Percentiles rank a stretch among this genome's conserved stretches.
These are phyloP conservation scores for Ogataea paraovalis DNA, from an alignment of 805 yeast genomes.

Conservation along the genomic window DNA sequence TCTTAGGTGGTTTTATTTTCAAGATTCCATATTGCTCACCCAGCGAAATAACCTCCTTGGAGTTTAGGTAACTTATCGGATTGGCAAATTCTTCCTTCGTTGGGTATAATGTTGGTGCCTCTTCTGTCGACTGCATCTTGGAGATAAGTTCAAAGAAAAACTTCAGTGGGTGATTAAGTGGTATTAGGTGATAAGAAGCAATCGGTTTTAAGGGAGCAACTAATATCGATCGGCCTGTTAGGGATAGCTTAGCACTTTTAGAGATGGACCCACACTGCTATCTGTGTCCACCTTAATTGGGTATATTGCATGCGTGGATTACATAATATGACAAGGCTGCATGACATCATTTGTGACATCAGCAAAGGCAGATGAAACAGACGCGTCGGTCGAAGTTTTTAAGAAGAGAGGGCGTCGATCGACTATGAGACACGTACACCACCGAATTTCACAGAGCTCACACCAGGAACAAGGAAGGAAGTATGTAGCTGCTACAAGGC, in stretches of 20 bases:
- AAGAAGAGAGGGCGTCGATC: too few species aligned
- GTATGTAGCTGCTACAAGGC: too few species aligned
- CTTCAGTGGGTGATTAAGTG: not conserved
- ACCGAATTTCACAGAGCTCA: too few species aligned
- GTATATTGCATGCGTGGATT: not conserved
- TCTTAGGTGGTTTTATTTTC: constrained; percentile 47
- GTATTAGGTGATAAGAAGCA: too few species aligned
- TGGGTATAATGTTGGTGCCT: constrained; percentile 49
- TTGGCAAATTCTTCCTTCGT: constrained; percentile 40
- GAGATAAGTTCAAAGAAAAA: not conserved
- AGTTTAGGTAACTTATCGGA: constrained; percentile 47
- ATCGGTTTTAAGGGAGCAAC: too few species aligned
- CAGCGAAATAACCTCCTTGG: constrained; percentile 34
- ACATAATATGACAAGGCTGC: not conserved
- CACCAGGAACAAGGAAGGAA: too few species aligned
- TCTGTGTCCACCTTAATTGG: too few species aligned
- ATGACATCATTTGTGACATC: too few species aligned
- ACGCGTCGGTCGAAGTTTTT: not conserved
- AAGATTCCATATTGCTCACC: constrained; percentile 50
- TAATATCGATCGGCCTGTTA: too few species aligned
- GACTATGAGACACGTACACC: too few species aligned
- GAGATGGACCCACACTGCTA: too few species aligned
- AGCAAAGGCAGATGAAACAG: not conserved
- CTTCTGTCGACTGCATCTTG: constrained; percentile 14
- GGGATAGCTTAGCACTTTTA: too few species aligned